Conservation (phyloP, 108 stramenopile species). For the Bacterosira constricta region DNA sequence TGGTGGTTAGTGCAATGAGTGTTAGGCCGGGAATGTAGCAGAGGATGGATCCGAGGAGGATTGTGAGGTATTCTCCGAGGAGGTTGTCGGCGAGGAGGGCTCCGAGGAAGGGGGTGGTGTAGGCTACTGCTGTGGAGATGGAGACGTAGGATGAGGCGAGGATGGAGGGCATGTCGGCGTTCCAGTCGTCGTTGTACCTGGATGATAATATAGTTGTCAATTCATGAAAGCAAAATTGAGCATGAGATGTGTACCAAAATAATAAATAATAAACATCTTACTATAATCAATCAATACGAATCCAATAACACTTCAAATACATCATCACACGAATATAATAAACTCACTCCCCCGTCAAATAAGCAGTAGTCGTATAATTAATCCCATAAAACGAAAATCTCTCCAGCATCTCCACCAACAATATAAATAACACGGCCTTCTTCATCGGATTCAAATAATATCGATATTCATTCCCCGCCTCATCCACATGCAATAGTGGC, state of each 20-base stretch:
- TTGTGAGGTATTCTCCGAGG: conserved; percentile 79
- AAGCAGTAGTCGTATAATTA: conserved; percentile 83
- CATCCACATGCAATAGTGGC: conserved; percentile 69
- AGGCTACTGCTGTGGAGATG: conserved; percentile 81
- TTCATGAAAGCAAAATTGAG: not conserved
- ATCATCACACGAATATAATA: not conserved
- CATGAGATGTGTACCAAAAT: not conserved
- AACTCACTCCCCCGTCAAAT: conserved; percentile 74
- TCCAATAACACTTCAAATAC: too few species aligned
- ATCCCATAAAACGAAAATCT: conserved; percentile 86
- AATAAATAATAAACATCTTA: too few species aligned
- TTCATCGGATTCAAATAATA: conserved; percentile 73
- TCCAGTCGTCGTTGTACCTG: conserved; percentile 78
- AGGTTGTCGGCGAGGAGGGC: conserved; percentile 77
- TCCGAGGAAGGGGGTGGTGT: conserved; percentile 83
- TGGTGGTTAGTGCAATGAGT: conserved; percentile 69
- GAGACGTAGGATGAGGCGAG: conserved; percentile 74
- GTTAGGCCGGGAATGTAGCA: conserved; percentile 82
- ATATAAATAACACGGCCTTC: conserved; percentile 72
- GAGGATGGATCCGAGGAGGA: conserved; percentile 58
- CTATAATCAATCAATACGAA: too few species aligned
- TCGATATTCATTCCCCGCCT: conserved; percentile 47
- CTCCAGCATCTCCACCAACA: conserved; percentile 82
- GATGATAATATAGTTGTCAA: not conserved
- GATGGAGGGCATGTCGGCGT: conserved; percentile 68